Percentiles rank a stretch among this genome's conserved stretches.
phyloP scores from a whole-genome alignment of 2,329 filamentous ascomycete genomes.

The Paracorniculantispora psalliotae region DNA sequence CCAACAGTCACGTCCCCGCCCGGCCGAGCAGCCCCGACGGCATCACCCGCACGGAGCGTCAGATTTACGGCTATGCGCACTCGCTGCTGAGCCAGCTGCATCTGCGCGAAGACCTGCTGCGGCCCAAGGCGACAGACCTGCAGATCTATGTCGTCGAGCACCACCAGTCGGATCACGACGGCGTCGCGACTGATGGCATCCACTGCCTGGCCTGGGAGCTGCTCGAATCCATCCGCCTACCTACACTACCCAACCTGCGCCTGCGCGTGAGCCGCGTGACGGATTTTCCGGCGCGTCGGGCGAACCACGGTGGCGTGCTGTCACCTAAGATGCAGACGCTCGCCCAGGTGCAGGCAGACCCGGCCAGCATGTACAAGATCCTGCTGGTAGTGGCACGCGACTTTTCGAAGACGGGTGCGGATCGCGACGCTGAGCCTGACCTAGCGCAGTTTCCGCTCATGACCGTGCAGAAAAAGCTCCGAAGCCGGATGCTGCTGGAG shows the following conservation, averaged over 20 bases:
- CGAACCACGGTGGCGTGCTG: slow-evolving; percentile 8
- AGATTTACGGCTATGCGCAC: slow-evolving; percentile 20
- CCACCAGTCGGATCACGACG: slow-evolving; percentile 16
- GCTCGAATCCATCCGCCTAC: slow-evolving; percentile 19
- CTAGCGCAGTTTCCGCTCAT: slow-evolving; percentile 27
- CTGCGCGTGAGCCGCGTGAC: slow-evolving; percentile 23
- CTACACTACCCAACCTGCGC: slow-evolving; percentile 18
- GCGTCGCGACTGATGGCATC: slow-evolving; percentile 15
- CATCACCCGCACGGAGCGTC: slow-evolving; percentile 16
- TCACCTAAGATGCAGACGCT: slow-evolving; percentile 15
- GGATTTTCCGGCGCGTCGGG: slow-evolving; percentile 19
- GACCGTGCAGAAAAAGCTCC: slow-evolving; percentile 24
- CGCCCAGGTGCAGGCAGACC: slow-evolving; percentile 18
- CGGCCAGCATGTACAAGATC: slow-evolving; percentile 19
- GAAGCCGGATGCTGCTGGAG: slow-evolving; percentile 22
- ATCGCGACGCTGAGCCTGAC: slow-evolving; percentile 25
- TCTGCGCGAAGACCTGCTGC: slow-evolving; percentile 14
- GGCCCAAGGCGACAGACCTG: slow-evolving; percentile 13
- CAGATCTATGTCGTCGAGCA: slow-evolving; percentile 24
- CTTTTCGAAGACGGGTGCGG: slow-evolving; percentile 21
- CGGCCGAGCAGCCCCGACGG: slow-evolving; percentile 9
- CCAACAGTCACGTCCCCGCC: slow-evolving; percentile 2
- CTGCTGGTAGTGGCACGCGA: slow-evolving; percentile 26
- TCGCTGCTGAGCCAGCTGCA: slow-evolving; percentile 20
- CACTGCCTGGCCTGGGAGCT: slow-evolving; percentile 27